Conservation (phyloP, 1,139 yeast species). For the Yamadazyma siamensis region DNA sequence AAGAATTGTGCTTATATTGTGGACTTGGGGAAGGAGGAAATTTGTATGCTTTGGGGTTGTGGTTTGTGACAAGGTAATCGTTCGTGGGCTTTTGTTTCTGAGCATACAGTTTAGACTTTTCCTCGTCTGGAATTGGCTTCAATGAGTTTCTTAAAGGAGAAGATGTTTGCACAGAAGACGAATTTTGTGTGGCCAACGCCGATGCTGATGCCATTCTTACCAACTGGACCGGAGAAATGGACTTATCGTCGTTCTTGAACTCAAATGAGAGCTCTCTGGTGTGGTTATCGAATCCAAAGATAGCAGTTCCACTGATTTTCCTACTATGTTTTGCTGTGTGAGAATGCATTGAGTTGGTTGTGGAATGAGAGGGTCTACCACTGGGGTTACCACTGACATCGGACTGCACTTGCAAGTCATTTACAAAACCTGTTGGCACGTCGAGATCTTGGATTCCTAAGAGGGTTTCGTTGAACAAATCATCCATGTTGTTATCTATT, state of each 20-base stretch:
- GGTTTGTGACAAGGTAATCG: conserved; percentile 41
- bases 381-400: neutral
- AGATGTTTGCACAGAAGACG: neutral
- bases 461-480: conserved; percentile 42
- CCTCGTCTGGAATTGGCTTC: conserved; percentile 19
- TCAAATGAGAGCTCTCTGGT: conserved; percentile 52
- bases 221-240: conserved; percentile 37
- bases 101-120: conserved; percentile 29
- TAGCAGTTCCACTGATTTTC: conserved; percentile 58
- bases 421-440: conserved; percentile 42
- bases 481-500: conserved; percentile 33
- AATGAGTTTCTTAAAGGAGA: conserved; percentile 9
- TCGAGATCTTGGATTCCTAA: conserved; percentile 50
- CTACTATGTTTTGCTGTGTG: conserved; percentile 26
- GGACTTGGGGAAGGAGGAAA: conserved; percentile 45
- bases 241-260: conserved; percentile 23
- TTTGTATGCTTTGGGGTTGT: conserved; percentile 42
- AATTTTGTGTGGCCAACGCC: conserved; percentile 5
- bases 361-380: conserved; percentile 8
- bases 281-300: conserved; percentile 58
- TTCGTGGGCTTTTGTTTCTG: too few relatives aligned
- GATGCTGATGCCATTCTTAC: too few relatives aligned
- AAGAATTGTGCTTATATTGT: conserved; percentile 2
- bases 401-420: conserved; percentile 7
- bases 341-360: conserved; percentile 12